Conservation (phyloP, 148 eudicot genomes). For the Amaranthus cruentus region DNA sequence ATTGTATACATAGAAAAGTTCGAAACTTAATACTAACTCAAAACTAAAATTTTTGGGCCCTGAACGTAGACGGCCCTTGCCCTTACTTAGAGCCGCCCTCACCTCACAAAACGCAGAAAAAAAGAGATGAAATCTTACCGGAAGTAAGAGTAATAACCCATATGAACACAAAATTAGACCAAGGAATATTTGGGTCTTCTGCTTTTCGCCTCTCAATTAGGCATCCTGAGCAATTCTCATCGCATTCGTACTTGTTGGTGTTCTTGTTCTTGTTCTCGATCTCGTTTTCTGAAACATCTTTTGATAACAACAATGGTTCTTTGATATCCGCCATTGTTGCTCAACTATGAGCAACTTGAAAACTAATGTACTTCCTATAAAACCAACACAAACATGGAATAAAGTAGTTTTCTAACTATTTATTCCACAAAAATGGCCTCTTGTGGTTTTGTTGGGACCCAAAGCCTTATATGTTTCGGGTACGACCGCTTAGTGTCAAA, state of each 20-base stretch:
- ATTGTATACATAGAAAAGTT: too few species aligned
- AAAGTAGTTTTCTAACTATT: neutral
- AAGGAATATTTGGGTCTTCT: conserved; percentile 29
- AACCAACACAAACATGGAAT: too few species aligned
- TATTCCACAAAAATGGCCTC: neutral
- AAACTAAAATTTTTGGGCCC: too few species aligned
- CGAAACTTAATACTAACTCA: too few species aligned
- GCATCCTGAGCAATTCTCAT: conserved; percentile 39
- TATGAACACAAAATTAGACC: conserved; percentile 35
- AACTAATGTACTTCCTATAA: neutral
- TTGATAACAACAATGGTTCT: conserved; percentile 20
- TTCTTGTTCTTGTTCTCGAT: too few species aligned
- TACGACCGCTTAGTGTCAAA: too few species aligned
- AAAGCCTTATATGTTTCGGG: too few species aligned
- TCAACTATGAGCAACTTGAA: neutral
- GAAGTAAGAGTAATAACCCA: conserved; percentile 39
- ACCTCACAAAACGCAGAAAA: too few species aligned
- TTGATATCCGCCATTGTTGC: conserved; percentile 24
- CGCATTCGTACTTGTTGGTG: neutral
- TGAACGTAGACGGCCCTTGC: too few species aligned
- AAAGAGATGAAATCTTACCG: conserved; percentile 15
- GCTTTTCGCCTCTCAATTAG: conserved; percentile 29
- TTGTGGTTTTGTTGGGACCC: too few species aligned
- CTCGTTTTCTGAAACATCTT: neutral
- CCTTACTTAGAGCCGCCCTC: too few species aligned